These are phyloP conservation scores for Firmiana major DNA, from an alignment of 345 rosid genomes.

Conservation along the genomic window DNA sequence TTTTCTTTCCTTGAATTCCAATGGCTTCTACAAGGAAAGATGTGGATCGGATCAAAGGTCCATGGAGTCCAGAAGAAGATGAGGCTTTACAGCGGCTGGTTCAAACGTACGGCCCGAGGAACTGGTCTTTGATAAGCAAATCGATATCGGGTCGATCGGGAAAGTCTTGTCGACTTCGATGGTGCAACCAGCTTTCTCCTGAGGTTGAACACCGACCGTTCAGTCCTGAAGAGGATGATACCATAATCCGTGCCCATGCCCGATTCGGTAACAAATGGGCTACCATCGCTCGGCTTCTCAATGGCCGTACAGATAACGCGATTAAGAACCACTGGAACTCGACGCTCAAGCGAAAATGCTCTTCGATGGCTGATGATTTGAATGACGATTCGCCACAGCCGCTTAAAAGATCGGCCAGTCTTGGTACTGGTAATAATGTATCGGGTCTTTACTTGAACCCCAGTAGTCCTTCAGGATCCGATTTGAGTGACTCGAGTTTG, in stretches of 20 bases:
- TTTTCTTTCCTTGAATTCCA: not conserved
- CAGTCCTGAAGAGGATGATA: constrained; percentile 55
- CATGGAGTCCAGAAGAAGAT: constrained; percentile 85
- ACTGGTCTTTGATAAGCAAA: constrained; percentile 78
- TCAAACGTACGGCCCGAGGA: constrained; percentile 59
- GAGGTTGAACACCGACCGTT: constrained; percentile 79
- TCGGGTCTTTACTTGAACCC: constrained; percentile 53
- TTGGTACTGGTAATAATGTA: constrained; percentile 38
- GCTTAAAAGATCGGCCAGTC: constrained; percentile 65
- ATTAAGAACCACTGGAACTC: constrained; percentile 88
- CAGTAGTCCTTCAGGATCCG: constrained; percentile 65
- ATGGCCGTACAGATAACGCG: constrained; percentile 80
- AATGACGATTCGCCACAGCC: constrained; percentile 39
- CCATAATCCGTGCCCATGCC: constrained; percentile 62
- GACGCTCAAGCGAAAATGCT: constrained; percentile 66
- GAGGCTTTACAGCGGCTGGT: constrained; percentile 61
- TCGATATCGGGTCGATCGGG: constrained; percentile 86
- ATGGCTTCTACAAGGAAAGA: constrained; percentile 48
- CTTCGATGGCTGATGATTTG: constrained; percentile 33
- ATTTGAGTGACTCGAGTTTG: constrained; percentile 62
- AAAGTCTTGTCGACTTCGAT: constrained; percentile 71
- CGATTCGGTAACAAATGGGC: constrained; percentile 86
- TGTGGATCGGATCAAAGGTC: constrained; percentile 77
- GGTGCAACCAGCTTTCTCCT: constrained; percentile 89
- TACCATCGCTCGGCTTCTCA: constrained; percentile 66